A percentile compares a stretch with the other conserved stretches of the same genome.
Evolutionary conservation across 306 rosid genomes (phyloP).

Genomic region (Arachis stenosperma): DNA sequence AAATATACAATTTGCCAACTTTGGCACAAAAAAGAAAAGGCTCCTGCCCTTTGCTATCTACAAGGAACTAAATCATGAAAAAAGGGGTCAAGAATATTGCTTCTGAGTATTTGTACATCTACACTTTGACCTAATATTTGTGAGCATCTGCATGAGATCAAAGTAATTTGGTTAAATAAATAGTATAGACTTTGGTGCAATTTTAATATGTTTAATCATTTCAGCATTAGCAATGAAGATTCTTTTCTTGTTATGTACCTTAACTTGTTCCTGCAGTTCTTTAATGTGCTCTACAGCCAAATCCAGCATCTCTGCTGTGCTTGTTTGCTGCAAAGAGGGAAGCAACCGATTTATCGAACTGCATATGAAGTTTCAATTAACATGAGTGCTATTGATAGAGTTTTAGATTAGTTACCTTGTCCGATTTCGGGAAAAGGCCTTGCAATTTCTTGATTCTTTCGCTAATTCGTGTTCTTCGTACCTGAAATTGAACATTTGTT

Average conservation of each 20-base stretch:
- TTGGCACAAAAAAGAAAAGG: constrained; percentile 13
- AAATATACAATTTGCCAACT: constrained; percentile 35
- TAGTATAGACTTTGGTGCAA: constrained; percentile 20
- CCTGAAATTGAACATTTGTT: constrained; percentile 48
- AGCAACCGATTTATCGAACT: constrained; percentile 12
- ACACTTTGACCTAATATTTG: constrained; percentile 67
- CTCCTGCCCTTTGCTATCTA: constrained; percentile 43
- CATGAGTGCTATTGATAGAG: neutral
- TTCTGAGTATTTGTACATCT: constrained; percentile 59
- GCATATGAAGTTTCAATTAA: constrained; percentile 21
- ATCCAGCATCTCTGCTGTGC: constrained; percentile 89
- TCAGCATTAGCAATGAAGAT: neutral
- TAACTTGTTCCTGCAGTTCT: constrained; percentile 72
- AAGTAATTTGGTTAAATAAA: constrained; percentile 35
- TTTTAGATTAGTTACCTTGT: constrained; percentile 60
- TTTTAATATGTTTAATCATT: constrained; percentile 14
- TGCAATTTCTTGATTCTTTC: constrained; percentile 85
- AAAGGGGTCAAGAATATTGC: constrained; percentile 41
- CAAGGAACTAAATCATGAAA: constrained; percentile 40
- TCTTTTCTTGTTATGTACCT: constrained; percentile 54
- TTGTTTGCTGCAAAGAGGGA: constrained; percentile 68
- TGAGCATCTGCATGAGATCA: constrained; percentile 63
- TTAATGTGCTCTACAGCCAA: constrained; percentile 73
- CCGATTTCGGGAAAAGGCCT: constrained; percentile 78
- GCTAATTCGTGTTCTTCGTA: constrained; percentile 81